Percentiles rank a stretch among this genome's conserved stretches.
These are phyloP conservation scores for Aspergillus fischeri DNA, from an alignment of 2,329 filamentous ascomycete genomes.

Conservation along the genomic window DNA sequence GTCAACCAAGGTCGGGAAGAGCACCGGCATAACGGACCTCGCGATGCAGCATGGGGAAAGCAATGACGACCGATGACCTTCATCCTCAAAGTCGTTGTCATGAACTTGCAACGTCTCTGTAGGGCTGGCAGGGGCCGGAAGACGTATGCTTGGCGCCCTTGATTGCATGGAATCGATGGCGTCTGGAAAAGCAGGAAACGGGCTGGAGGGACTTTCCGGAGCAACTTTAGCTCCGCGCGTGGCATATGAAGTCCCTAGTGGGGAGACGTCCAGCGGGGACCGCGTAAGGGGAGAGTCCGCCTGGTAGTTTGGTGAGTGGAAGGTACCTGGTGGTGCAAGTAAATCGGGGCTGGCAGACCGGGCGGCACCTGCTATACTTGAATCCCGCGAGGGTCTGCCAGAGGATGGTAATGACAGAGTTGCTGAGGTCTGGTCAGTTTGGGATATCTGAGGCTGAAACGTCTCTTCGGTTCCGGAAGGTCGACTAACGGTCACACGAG, in stretches of 20 bases:
- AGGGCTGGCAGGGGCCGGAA: slow-evolving; percentile 46
- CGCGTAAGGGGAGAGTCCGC: slow-evolving; percentile 16
- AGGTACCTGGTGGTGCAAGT: slow-evolving; percentile 41
- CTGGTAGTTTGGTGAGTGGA: slow-evolving; percentile 36
- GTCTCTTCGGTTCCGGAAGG: slow-evolving; percentile 28
- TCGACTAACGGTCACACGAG: slow-evolving; percentile 38
- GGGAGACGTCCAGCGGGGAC: slow-evolving; percentile 29
- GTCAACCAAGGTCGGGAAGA: slow-evolving; percentile 81
- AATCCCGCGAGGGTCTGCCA: slow-evolving; percentile 24
- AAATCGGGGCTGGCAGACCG: slow-evolving; percentile 34
- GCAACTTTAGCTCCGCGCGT: slow-evolving; percentile 7
- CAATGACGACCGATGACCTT: slow-evolving; percentile 51
- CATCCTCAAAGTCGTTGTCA: slow-evolving; percentile 36
- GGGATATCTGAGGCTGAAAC: slow-evolving; percentile 14
- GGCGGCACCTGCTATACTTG: slow-evolving; percentile 27
- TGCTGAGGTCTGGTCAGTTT: slow-evolving; percentile 21
- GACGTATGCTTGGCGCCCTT: slow-evolving; percentile 52
- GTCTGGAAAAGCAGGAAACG: slow-evolving; percentile 68
- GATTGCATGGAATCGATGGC: slow-evolving; percentile 46
- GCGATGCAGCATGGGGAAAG: slow-evolving; percentile 69
- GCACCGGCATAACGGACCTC: slow-evolving; percentile 63
- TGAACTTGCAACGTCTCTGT: slow-evolving; percentile 26
- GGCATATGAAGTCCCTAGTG: slow-evolving; percentile 19
- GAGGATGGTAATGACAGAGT: slow-evolving; percentile 34
- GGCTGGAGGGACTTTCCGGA: slow-evolving; percentile 46